These are phyloP conservation scores for Hordeum pubiflorum DNA, from an alignment of 202 grass and related monocot species.

Conservation along the genomic window DNA sequence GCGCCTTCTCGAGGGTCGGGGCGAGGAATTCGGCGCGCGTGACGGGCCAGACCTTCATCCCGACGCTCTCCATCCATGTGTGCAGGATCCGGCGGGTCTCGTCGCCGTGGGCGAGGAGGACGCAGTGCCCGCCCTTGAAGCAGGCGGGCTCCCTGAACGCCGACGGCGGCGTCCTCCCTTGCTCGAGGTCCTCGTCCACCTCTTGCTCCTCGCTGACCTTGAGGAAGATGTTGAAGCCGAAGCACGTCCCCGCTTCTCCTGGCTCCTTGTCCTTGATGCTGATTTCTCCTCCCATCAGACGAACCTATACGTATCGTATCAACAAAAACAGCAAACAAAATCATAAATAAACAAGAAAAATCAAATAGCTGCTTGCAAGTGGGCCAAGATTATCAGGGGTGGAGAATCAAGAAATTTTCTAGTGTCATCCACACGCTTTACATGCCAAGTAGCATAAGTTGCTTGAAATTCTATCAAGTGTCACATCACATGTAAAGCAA, in stretches of 20 bases:
- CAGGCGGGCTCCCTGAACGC: constrained; percentile 27
- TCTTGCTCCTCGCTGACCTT: constrained; percentile 27
- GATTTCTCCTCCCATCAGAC: constrained; percentile 87
- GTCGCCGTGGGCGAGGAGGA: constrained; percentile 51
- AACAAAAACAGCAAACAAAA: neutral
- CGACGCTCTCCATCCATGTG: constrained; percentile 59
- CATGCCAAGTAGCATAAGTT: neutral
- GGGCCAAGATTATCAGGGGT: too few species aligned
- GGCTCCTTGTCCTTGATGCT: constrained; percentile 54
- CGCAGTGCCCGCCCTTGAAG: constrained; percentile 46
- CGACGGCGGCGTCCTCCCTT: neutral
- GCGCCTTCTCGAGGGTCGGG: constrained; percentile 27
- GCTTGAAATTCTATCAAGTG: neutral
- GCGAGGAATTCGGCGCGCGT: constrained; percentile 24
- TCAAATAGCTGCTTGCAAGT: too few species aligned
- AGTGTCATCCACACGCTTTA: too few species aligned
- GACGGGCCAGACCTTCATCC: constrained; percentile 54
- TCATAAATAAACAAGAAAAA: neutral
- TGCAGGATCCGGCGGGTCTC: constrained; percentile 59
- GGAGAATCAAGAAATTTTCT: too few species aligned
- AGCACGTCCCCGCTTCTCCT: constrained; percentile 58
- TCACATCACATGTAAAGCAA: neutral
- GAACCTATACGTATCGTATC: constrained; percentile 35
- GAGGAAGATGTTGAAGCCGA: constrained; percentile 66
- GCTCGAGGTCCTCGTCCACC: constrained; percentile 8